Conservation (phyloP, 1,139 yeast genomes). For the Eremothecium coryli region DNA sequence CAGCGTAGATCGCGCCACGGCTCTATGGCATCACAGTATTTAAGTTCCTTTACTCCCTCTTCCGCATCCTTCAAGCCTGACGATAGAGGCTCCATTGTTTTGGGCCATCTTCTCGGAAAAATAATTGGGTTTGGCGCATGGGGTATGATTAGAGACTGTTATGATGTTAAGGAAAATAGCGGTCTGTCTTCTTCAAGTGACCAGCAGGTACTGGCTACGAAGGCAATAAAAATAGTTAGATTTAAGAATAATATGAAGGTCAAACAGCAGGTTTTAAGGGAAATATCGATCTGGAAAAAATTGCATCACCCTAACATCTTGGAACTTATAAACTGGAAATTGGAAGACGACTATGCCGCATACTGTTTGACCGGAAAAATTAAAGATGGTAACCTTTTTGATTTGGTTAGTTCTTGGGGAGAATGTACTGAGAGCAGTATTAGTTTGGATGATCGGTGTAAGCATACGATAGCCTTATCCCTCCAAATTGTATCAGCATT, state of each 20-base stretch:
- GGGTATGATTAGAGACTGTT: constrained; percentile 80
- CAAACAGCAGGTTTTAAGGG: constrained; percentile 52
- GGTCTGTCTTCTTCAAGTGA: constrained; percentile 6
- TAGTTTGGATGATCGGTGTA: constrained; percentile 28
- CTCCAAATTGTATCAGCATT: constrained; percentile 55
- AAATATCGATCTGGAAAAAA: constrained; percentile 65
- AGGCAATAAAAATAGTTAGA: constrained; percentile 73
- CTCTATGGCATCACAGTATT: constrained; percentile 35
- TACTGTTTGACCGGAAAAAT: constrained; percentile 67
- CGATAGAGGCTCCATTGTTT: constrained; percentile 52
- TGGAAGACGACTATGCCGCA: constrained; percentile 51
- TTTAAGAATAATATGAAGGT: constrained; percentile 37
- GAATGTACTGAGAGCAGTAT: constrained; percentile 30
- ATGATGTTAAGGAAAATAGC: constrained; percentile 14
- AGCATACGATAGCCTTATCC: constrained; percentile 30
- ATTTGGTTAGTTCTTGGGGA: constrained; percentile 66
- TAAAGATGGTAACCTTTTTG: constrained; percentile 78
- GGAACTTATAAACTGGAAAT: constrained; percentile 47
- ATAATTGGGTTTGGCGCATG: constrained; percentile 90
- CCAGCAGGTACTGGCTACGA: constrained; percentile 33
- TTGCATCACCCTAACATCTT: constrained; percentile 58
- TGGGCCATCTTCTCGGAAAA: constrained; percentile 58
- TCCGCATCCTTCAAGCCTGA: constrained; percentile 32
- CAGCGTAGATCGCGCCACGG: constrained; percentile 24
- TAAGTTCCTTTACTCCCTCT: constrained; percentile 33